Percentiles rank a stretch among this genome's conserved stretches.
Evolutionary conservation across 495 filamentous ascomycete species (phyloP).

Genomic region (Podospora pseudocomata): DNA sequence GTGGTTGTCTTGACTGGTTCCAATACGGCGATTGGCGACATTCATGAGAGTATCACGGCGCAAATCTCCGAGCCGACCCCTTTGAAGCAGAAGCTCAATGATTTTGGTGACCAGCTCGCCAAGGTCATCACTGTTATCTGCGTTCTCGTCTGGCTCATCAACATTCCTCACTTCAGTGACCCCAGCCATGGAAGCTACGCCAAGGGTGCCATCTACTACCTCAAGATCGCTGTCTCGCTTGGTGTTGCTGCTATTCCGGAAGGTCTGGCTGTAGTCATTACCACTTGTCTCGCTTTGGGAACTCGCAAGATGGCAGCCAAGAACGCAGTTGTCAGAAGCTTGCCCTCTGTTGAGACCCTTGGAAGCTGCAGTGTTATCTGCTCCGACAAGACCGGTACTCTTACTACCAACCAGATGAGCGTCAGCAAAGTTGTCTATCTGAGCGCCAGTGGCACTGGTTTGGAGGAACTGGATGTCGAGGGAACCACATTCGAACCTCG

Average conservation of each 20-base stretch:
- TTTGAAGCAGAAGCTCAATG: slow-evolving; percentile 96
- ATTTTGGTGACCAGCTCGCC: slow-evolving; percentile 93
- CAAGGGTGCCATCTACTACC: slow-evolving; percentile 98
- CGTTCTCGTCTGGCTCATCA: slow-evolving; percentile 95
- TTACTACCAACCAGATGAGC: slow-evolving; percentile 99
- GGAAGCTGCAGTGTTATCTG: slow-evolving; percentile 99
- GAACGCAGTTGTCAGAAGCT: slow-evolving; percentile 87
- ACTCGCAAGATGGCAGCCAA: slow-evolving; percentile 92
- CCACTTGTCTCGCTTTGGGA: slow-evolving; percentile 91
- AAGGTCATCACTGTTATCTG: slow-evolving; percentile 99
- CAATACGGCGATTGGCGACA: slow-evolving; percentile 94
- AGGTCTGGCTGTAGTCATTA: slow-evolving; percentile 95
- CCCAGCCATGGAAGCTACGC: slow-evolving; percentile 90
- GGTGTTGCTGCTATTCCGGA: slow-evolving; percentile 98
- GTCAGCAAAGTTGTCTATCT: slow-evolving; percentile 89
- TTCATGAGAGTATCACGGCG: slow-evolving; percentile 95
- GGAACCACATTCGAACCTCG: slow-evolving; percentile 90
- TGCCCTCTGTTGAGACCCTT: slow-evolving; percentile 95
- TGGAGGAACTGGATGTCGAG: slow-evolving; percentile 88
- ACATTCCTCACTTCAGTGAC: slow-evolving; percentile 94
- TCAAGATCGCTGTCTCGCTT: slow-evolving; percentile 98
- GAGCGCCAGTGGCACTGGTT: slow-evolving; percentile 61
- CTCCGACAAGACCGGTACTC: slow-evolving; percentile 98
- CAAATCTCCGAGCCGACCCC: slow-evolving; percentile 98
- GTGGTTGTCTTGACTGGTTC: slow-evolving; percentile 88